Percentiles rank a stretch among this genome's conserved stretches.
These are phyloP conservation scores for Phlebiopsis flavidoalba DNA, from an alignment of 768 basidiomycete species.

Conservation along the genomic window DNA sequence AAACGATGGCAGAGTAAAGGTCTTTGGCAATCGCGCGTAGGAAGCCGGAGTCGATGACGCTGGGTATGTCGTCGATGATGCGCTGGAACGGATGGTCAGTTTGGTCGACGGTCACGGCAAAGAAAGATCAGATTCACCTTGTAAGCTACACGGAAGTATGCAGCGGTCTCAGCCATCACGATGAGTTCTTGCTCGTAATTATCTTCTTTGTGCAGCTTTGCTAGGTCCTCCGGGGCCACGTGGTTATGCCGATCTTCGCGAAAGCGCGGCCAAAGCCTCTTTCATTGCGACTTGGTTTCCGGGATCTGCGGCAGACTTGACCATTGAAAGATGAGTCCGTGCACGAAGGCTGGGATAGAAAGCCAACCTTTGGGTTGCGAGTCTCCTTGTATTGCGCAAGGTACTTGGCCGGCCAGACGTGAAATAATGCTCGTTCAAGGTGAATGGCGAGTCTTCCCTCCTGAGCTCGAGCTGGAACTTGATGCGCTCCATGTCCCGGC, in stretches of 20 bases:
- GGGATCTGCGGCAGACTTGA: no score
- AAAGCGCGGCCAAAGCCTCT: no score
- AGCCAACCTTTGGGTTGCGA: neutral
- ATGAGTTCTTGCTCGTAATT: conserved; percentile 10
- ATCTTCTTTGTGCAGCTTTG: conserved; percentile 4
- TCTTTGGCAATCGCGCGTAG: conserved; percentile 9
- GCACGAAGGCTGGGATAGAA: no score
- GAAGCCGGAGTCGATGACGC: conserved; percentile 14
- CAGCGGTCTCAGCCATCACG: conserved; percentile 14
- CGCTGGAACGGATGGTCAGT: conserved; percentile 2
- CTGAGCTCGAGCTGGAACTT: conserved; percentile 40
- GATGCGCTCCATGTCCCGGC: conserved; percentile 20
- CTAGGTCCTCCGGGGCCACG: neutral
- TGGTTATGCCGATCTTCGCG: no score
- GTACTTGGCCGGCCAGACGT: conserved; percentile 31
- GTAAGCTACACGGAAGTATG: conserved; percentile 13
- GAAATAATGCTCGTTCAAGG: conserved; percentile 47
- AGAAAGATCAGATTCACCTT: conserved; percentile 3
- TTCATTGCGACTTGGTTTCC: no score
- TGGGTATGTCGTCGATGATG: conserved; percentile 14
- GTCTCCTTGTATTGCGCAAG: conserved; percentile 11
- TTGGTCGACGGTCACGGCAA: no score
- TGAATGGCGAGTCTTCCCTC: conserved; percentile 39
- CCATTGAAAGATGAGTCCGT: no score
- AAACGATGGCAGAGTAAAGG: neutral